Evolutionary conservation across 1,139 yeast genomes (phyloP), one percentile per base, ranked within the genome.

Genomic region (Diutina siamensis): DNA sequence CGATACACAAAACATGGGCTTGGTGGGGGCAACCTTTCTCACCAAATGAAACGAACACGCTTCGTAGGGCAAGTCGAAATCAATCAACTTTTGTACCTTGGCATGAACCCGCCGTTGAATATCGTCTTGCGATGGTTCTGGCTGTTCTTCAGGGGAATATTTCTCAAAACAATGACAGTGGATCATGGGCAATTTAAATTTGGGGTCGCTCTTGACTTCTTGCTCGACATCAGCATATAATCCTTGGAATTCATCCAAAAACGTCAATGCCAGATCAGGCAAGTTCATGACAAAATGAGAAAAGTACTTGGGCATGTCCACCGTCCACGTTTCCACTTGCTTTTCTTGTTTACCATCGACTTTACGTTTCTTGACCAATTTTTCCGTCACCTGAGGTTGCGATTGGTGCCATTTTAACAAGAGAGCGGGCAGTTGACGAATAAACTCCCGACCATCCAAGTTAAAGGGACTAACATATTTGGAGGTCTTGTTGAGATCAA

Each of bases 101-200:
- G 60, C 56, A 51, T 81, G 80, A 13, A 89, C 75, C 52, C 94
- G 71, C 20, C 57, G 62, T 48, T 80, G 78, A 28, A 88, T 66
- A 44, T 78, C 87, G 22, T 78, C 81, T 54, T 74, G 68, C 0
- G 78, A 54, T 2, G 94, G 92, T 50, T 80, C 87, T 0, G 83
- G 80, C 9, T 15, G 32, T 53, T 79, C 92, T 35, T 72, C 75
- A 4, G 82, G 79, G 18, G 77, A 77, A 56, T 79, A 84, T 61
- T 92, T 94, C 60, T 87, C 94, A 65, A 94, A 94, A 59, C 97
- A 92, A 60, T 94, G 95, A 7, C 85, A 89, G 56, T 94, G 89
- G 27, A 92, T 74, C 50, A 68, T 64, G 1, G 99, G 99, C 50
- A 88, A 63, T 50, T 65, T 67, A 55, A 73, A 77, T n/a, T 71